Evolutionary conservation across 306 rosid species (phyloP).

Genomic region (Dicorynia guianensis): DNA sequence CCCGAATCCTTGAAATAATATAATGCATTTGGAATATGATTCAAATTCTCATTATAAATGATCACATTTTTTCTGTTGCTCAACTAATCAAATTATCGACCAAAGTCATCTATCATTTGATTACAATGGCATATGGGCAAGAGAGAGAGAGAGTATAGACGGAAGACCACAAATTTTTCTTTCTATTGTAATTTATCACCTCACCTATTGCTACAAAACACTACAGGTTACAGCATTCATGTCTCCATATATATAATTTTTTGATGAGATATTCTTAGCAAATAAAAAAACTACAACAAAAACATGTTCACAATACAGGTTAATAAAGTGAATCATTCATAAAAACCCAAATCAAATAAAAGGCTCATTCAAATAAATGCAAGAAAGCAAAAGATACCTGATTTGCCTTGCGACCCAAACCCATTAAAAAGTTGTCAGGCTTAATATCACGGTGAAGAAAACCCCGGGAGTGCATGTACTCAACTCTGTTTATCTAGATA

Average conservation of each 20-base stretch:
- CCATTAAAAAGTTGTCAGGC: constrained; percentile 99
- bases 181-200: not conserved
- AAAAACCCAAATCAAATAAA: constrained; percentile 17
- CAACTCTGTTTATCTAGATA: constrained; percentile 87
- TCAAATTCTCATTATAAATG: constrained; percentile 13
- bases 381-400: constrained; percentile 63
- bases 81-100: not conserved
- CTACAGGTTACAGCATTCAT: not conserved
- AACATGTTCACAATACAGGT: constrained; percentile 19
- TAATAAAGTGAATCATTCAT: constrained; percentile 22
- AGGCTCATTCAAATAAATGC: constrained; percentile 29
- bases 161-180: not conserved
- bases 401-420: constrained; percentile 96
- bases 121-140: too few relatives aligned
- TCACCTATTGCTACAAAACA: constrained; percentile 12
- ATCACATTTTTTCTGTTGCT: not conserved
- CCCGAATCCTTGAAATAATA: not conserved
- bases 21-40: not conserved
- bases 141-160: not conserved
- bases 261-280: not conserved
- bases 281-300: constrained; percentile 24
- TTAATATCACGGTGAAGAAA: constrained; percentile 99
- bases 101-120: not conserved
- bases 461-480: constrained; percentile 96
- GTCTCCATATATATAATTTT: constrained; percentile 18